A percentile compares a stretch with the other conserved stretches of the same genome.
Evolutionary conservation across 1,284 basidiomycete genomes (phyloP).

Genomic region (Austroboletus novae-zelandiae): DNA sequence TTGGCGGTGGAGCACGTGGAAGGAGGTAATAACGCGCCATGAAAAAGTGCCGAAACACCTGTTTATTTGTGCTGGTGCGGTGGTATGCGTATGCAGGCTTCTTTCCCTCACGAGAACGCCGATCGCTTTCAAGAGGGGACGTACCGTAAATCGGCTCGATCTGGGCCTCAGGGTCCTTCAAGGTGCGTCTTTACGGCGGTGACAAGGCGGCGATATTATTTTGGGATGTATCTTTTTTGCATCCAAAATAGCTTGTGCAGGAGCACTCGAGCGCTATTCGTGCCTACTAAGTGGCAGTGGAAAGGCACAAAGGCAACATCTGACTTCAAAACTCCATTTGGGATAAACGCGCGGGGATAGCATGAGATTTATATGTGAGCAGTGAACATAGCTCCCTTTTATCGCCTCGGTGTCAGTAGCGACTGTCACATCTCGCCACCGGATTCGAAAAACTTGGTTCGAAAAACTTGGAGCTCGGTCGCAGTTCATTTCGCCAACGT

Average conservation of each 20-base stretch:
- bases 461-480: neutral
- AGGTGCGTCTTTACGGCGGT: conserved; percentile 4
- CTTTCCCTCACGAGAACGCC: conserved; percentile 1
- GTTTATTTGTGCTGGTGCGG: neutral
- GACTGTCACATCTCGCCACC: neutral
- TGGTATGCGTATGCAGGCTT: neutral
- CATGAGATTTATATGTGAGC: conserved; percentile 1
- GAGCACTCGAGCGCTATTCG: neutral
- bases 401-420: neutral
- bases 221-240: conserved; percentile 1
- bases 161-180: neutral
- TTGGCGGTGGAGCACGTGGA: conserved; percentile 12
- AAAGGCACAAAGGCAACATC: neutral
- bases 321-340: conserved; percentile 4
- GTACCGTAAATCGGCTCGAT: conserved; percentile 3
- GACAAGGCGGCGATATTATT: neutral
- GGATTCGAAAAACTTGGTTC: neutral
- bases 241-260: too few species aligned
- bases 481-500: neutral
- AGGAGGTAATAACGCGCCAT: conserved; percentile 7
- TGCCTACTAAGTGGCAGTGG: neutral
- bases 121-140: conserved; percentile 10
- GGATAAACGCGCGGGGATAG: neutral
- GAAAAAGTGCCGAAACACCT: conserved; percentile 1
- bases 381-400: neutral